Evolutionary conservation across 805 yeast species (phyloP).

Genomic region (Hanseniaspora vineae): DNA sequence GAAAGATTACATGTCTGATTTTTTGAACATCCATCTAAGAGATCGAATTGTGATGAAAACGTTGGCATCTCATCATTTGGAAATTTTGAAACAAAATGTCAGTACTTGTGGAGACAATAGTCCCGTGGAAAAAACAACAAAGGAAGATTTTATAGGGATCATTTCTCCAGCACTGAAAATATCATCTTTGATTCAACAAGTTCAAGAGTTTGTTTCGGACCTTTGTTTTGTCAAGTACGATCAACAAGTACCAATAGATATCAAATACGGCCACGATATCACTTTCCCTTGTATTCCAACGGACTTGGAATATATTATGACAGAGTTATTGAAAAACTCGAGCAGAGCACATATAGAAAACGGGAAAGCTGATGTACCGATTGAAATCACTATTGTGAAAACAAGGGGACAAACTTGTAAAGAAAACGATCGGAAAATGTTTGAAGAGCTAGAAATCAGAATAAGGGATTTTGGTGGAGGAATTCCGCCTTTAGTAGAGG

Average conservation of each 20-base stretch:
- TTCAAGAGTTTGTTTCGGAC: slow-evolving; percentile 68
- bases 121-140: slow-evolving; percentile 8
- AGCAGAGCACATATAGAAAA: slow-evolving; percentile 80
- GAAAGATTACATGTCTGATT: slow-evolving; percentile 38
- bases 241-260: slow-evolving; percentile 44
- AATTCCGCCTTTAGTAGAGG: slow-evolving; percentile 51
- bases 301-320: slow-evolving; percentile 77
- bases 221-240: slow-evolving; percentile 77
- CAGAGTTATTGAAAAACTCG: slow-evolving; percentile 79
- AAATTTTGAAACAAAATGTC: slow-evolving; percentile 33
- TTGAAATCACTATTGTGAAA: slow-evolving; percentile 34
- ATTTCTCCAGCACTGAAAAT: slow-evolving; percentile 58
- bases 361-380: slow-evolving; percentile 25
- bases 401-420: slow-evolving; percentile 10
- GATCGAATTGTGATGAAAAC: slow-evolving; percentile 83
- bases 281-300: slow-evolving; percentile 74
- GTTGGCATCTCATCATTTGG: slow-evolving; percentile 74
- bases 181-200: slow-evolving; percentile 45
- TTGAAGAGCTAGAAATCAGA: slow-evolving; percentile 48
- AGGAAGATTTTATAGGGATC: slow-evolving; percentile 43
- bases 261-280: slow-evolving; percentile 45
- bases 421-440: slow-evolving; percentile 14
- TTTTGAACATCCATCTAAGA: slow-evolving; percentile 62
- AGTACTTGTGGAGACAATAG: background rate
- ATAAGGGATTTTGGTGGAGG: slow-evolving; percentile 87